phyloP scores from a whole-genome alignment of 176 grass and related monocot genomes.

The Alopecurus myosuroides region DNA sequence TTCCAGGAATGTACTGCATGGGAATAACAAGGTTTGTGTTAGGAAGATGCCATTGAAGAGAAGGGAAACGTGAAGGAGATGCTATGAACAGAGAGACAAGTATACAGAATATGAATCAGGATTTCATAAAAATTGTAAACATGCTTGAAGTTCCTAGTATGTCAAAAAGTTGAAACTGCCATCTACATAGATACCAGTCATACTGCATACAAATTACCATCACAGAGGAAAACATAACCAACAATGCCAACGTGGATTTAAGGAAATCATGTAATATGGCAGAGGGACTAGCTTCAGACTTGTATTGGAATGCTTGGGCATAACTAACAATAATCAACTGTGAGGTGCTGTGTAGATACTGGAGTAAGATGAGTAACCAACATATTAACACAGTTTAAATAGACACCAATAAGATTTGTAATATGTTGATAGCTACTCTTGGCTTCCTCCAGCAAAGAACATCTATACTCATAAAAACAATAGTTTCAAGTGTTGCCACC shows the following conservation, averaged over 20 bases:
- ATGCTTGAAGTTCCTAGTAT: neutral
- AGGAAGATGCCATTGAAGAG: neutral
- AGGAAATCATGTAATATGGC: neutral
- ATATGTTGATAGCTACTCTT: neutral
- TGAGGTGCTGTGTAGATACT: neutral
- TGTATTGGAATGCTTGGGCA: neutral
- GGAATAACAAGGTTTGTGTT: neutral
- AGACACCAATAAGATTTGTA: neutral
- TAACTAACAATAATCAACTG: neutral
- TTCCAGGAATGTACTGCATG: conserved; percentile 95
- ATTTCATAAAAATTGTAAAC: neutral
- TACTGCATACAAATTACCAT: neutral
- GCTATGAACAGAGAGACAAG: neutral
- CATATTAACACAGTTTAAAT: neutral
- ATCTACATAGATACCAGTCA: neutral
- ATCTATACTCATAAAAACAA: neutral
- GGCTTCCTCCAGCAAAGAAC: neutral
- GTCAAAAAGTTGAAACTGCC: neutral
- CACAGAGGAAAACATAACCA: neutral
- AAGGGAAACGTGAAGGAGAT: neutral
- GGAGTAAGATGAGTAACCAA: neutral
- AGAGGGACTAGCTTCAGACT: neutral
- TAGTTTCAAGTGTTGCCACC: neutral
- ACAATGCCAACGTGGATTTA: neutral
- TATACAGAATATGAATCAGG: neutral